Evolutionary conservation across 345 rosid genomes (phyloP).

Genomic region (Sapria himalayana): DNA sequence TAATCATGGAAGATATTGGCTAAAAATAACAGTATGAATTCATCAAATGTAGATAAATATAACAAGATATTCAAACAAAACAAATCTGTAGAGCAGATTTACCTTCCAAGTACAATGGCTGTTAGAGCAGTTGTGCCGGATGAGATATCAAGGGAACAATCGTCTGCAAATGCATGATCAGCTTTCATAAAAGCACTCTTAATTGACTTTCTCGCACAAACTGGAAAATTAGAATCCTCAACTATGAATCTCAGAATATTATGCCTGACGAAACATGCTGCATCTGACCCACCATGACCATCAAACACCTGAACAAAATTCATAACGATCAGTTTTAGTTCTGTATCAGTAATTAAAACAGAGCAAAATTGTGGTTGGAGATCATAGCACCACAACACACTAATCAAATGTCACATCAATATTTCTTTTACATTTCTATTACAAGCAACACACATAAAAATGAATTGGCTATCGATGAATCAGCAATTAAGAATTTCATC

Average conservation of each 20-base stretch:
- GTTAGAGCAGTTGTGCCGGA: slow-evolving; percentile 88
- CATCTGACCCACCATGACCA: slow-evolving; percentile 96
- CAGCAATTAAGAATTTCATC: no score
- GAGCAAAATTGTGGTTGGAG: no score
- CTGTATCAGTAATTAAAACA: no score
- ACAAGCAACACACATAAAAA: no score
- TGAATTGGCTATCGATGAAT: no score
- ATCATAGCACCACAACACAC: no score
- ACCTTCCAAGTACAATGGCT: slow-evolving; percentile 71
- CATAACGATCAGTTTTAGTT: slow-evolving; percentile 7
- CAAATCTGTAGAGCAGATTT: slow-evolving; percentile 1
- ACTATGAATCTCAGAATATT: slow-evolving; percentile 53
- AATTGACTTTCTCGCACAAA: slow-evolving; percentile 53
- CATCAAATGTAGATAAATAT: no score
- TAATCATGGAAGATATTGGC: no score
- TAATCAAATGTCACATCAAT: no score
- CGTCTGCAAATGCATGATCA: slow-evolving; percentile 82
- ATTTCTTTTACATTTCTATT: no score
- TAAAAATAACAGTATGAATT: no score
- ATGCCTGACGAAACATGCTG: slow-evolving; percentile 54
- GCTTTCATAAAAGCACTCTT: slow-evolving; percentile 65
- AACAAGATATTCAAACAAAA: neutral
- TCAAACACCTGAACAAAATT: slow-evolving; percentile 57
- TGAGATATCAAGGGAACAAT: slow-evolving; percentile 68
- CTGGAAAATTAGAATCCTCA: slow-evolving; percentile 69